Percentiles rank a stretch among this genome's conserved stretches.
phyloP scores from a whole-genome alignment of 2,329 filamentous ascomycete genomes.

The Lecanoromycetidae sp. region DNA sequence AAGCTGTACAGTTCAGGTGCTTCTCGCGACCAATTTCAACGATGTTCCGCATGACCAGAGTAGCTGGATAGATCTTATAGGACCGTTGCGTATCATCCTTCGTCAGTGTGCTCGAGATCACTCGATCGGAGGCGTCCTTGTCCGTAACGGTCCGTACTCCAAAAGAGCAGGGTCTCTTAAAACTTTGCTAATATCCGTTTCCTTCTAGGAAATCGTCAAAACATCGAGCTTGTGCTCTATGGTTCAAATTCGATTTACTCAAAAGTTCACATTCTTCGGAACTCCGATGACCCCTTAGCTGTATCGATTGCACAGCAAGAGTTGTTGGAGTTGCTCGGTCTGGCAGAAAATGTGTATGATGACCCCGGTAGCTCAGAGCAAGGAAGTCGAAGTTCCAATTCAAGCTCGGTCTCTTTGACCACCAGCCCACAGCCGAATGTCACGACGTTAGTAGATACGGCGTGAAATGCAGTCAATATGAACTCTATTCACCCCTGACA shows the following conservation, averaged over 20 bases:
- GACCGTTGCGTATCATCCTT: background rate
- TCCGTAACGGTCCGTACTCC: background rate
- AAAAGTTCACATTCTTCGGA: background rate
- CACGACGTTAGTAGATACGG: no score
- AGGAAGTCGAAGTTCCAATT: no score
- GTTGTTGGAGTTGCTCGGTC: background rate
- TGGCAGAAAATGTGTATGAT: background rate
- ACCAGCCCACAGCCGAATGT: no score
- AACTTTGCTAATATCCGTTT: background rate
- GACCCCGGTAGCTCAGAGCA: no score
- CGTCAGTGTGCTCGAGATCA: background rate
- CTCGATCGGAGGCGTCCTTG: background rate
- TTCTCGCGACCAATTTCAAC: background rate
- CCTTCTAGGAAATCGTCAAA: background rate
- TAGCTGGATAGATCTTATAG: background rate
- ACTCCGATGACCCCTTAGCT: background rate
- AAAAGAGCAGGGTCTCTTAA: background rate
- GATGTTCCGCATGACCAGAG: background rate
- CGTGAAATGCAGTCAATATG: no score
- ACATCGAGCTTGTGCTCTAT: conserved; percentile 3
- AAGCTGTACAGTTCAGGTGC: background rate
- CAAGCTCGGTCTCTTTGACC: no score
- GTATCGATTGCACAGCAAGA: conserved; percentile 7
- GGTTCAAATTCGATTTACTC: background rate
- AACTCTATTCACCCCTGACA: no score